Conservation (phyloP, 192 early-diverging fungal species). For the Lobosporangium transversale region DNA sequence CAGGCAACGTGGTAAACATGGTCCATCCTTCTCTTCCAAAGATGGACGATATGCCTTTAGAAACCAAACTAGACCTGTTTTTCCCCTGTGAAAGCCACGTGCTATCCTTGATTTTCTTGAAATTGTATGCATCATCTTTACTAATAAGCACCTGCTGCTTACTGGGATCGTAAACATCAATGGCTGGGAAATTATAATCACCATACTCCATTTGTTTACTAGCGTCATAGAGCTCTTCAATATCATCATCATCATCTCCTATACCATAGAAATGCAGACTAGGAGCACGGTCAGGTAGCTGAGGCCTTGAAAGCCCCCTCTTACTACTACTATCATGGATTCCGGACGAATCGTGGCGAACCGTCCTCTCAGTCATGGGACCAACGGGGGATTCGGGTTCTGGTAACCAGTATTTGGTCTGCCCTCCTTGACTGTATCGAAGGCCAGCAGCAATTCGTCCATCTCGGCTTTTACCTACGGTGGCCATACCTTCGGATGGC, state of each 20-base stretch:
- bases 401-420: conserved; percentile 63
- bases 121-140: not conserved
- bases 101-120: not conserved
- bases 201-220: conserved; percentile 59
- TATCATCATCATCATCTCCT: conserved; percentile 30
- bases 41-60: not conserved
- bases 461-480: conserved; percentile 60
- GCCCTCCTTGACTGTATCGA: conserved; percentile 58
- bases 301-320: not conserved
- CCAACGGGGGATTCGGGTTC: conserved; percentile 3
- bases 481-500: conserved; percentile 69
- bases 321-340: not conserved
- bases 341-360: not conserved
- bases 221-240: conserved; percentile 47
- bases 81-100: not conserved
- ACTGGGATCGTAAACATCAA: conserved; percentile 39
- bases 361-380: not conserved
- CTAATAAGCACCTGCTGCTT: not conserved
- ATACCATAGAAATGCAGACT: conserved; percentile 18
- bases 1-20: too few species aligned
- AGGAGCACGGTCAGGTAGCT: too few species aligned
- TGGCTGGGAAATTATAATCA: conserved; percentile 66
- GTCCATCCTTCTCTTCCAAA: conserved; percentile 11
- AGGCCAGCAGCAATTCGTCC: conserved; percentile 66
- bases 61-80: not conserved